These are phyloP conservation scores for Seiridium unicorne DNA, from an alignment of 2,329 filamentous ascomycete species.

Conservation along the genomic window DNA sequence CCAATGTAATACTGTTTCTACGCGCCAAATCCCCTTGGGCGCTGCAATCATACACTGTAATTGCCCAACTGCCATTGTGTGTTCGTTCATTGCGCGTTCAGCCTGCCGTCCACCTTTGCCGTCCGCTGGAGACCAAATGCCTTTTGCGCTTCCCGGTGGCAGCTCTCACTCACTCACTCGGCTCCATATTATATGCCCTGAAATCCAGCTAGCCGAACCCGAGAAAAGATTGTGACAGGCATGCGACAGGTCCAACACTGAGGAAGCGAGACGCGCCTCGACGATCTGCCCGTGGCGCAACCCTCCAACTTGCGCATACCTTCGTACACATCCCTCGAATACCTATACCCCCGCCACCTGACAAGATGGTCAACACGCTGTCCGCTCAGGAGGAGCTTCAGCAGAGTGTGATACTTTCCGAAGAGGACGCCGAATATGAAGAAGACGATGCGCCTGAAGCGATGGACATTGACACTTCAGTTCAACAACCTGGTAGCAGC, in stretches of 20 bases:
- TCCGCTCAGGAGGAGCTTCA: constrained; percentile 58
- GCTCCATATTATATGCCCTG: not conserved
- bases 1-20: not conserved
- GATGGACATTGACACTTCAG: constrained; percentile 21
- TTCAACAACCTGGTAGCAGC: not conserved
- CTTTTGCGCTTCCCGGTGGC: constrained; percentile 4
- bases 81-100: constrained; percentile 1
- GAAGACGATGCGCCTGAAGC: constrained; percentile 33
- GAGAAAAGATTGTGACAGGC: not conserved
- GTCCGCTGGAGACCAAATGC: constrained; percentile 8
- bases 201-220: not conserved
- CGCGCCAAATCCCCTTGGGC: not conserved
- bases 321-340: not conserved
- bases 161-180: not conserved
- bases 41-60: not conserved
- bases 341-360: not conserved
- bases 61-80: not conserved
- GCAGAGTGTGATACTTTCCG: constrained; percentile 52
- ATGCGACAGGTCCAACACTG: constrained; percentile 7
- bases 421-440: constrained; percentile 41
- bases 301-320: not conserved
- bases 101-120: not conserved
- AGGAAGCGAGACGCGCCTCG: constrained; percentile 7
- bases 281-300: not conserved
- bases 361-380: constrained; percentile 50